phyloP scores from a whole-genome alignment of 2,329 filamentous ascomycete genomes.

The Rhexocercosporidium sp. region DNA sequence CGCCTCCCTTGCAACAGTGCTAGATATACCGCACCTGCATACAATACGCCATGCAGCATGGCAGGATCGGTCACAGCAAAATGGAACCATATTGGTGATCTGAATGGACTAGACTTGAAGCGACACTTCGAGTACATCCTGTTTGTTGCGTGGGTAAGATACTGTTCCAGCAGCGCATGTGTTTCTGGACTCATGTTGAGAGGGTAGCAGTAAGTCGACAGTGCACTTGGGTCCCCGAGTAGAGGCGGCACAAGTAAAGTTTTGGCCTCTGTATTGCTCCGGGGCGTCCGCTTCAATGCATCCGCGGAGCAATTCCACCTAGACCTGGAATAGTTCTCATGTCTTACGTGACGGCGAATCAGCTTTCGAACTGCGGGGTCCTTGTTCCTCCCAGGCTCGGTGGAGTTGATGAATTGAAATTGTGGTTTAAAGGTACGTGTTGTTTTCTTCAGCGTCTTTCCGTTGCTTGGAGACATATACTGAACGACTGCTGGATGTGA shows the following conservation, averaged over 20 bases:
- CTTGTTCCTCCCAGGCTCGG: not conserved
- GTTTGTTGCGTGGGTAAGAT: conserved; percentile 24
- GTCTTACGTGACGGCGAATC: not conserved
- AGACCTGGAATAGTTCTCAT: not conserved
- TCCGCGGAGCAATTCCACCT: not conserved
- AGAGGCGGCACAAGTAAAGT: not conserved
- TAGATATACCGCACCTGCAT: conserved; percentile 31
- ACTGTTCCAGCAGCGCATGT: conserved; percentile 28
- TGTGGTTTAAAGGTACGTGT: not conserved
- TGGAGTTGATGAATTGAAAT: not conserved
- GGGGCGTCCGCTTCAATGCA: not conserved
- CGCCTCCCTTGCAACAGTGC: conserved; percentile 25
- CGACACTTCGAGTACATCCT: conserved; percentile 25
- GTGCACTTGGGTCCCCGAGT: not conserved
- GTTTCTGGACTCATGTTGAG: not conserved
- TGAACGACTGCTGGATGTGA: not conserved
- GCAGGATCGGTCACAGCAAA: conserved; percentile 32
- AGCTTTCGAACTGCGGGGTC: not conserved
- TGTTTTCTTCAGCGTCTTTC: not conserved
- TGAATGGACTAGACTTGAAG: conserved; percentile 27
- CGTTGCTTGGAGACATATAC: not conserved
- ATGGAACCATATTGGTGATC: conserved; percentile 31
- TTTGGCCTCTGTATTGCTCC: not conserved
- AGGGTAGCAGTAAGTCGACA: not conserved
- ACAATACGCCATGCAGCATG: conserved; percentile 33